Evolutionary conservation across 225 moss, liverwort and hornwort genomes (phyloP), one percentile per base, ranked within the genome.

Genomic region (Pseudoscleropodium purum): DNA sequence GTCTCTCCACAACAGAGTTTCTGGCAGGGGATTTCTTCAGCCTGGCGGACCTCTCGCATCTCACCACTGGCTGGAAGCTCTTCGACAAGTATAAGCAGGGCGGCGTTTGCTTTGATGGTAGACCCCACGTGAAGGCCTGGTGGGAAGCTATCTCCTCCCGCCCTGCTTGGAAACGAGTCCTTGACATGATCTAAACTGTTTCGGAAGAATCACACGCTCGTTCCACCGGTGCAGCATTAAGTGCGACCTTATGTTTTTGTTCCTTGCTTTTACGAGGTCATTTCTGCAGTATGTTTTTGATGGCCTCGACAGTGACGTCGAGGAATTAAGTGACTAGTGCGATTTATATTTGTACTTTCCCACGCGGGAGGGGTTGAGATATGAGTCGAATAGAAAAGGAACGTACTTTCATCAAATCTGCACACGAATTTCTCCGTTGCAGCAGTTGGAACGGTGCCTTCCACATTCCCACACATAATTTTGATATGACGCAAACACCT

Each of bases 21-120:
- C 80, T 96, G 43, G 97, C 97, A 4, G 97, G 97, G 29, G 92
- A 96, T 74, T 95, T 94, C 84, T 70, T 95, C 79, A 96, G 95
- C 91, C 78, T 96, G 73, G 95, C 96, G 20, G 96, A 97, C 73
- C 90, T 97, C 74, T 93, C 94, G 3, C 97, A 97, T 82, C 65
- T 95, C 63, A 88, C 95, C 47, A 91, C 86, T 24, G 86, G 88
- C 5, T 88, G 92, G 82, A 91, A 93, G 56, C 93, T 95, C 39
- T 82, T 96, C 47, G 87, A 91, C 82, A 87, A 69, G 59, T 90
- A 91, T 36, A 92, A 91, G 73, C 60, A 87, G 39, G 91, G 84
- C 25, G 45, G 82, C 26, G 47, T 93, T 54, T 93, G 90, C 90
- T 89, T 94, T 14, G 72, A 89, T 9, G 77, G 85, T 3, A 89